These are phyloP conservation scores for Blastobotrys buckinghamii DNA, from an alignment of 1,139 yeast genomes.

Conservation along the genomic window DNA sequence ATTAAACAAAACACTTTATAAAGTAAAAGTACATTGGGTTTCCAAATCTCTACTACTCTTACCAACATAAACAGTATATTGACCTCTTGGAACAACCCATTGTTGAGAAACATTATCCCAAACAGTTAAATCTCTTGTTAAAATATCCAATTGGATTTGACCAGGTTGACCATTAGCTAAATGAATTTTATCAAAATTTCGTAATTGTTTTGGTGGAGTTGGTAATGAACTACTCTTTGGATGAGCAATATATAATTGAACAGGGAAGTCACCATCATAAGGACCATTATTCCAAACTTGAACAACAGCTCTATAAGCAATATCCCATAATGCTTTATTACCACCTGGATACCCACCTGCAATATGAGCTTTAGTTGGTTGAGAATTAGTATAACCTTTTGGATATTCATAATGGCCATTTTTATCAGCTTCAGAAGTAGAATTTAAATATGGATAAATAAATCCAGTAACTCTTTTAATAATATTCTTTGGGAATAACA, in stretches of 20 bases:
- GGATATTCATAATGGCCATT: conserved; percentile 45
- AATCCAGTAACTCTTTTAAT: conserved; percentile 19
- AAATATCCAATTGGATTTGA: conserved; percentile 41
- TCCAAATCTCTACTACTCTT: conserved; percentile 49
- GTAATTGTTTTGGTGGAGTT: conserved; percentile 47
- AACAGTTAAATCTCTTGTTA: conserved; percentile 26
- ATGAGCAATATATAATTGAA: conserved; percentile 52
- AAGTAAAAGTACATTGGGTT: conserved; percentile 35
- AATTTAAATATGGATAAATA: conserved; percentile 30
- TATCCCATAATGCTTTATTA: conserved; percentile 41
- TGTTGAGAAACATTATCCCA: conserved; percentile 57
- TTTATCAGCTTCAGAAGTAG: conserved; percentile 19
- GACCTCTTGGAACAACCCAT: conserved; percentile 58
- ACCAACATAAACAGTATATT: conserved; percentile 49
- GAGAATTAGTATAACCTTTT: conserved; percentile 43
- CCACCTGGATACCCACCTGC: conserved; percentile 60
- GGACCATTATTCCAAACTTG: conserved; percentile 48
- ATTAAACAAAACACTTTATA: conserved; percentile 15
- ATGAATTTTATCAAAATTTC: conserved; percentile 56
- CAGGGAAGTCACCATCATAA: background rate
- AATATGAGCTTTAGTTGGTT: conserved; percentile 36
- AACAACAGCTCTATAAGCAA: conserved; percentile 45
- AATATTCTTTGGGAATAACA: conserved; percentile 39
- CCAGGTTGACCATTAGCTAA: conserved; percentile 42
- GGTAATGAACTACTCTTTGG: conserved; percentile 39